Evolutionary conservation across 805 yeast species (phyloP), one percentile per base, ranked within the genome.

Genomic region (Priceomyces haplophilus): DNA sequence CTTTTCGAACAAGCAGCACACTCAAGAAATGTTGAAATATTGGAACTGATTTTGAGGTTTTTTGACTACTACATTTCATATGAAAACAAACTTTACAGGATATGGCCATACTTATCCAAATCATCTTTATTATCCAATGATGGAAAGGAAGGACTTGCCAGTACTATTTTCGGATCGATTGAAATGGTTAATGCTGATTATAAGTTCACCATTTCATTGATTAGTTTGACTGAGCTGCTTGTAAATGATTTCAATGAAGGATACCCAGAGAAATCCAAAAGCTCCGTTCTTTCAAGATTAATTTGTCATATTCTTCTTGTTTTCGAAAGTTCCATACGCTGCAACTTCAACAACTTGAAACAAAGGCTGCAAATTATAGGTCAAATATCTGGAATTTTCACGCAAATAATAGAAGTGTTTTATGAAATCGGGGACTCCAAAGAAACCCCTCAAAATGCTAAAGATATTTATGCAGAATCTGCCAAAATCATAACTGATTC

Each of bases 71-170:
- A 23, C 15, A 19, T 32, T 12, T 18, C 35, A 16, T 16, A 25
- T 6, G 29, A 20, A 15, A 62, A 72, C 1, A 67, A 74, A 13
- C 79, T 95, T 0, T 73, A 76, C 45, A 70, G 88, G 43, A 84
- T 89, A 3, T 90, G 97, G 96, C 76, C 88, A 0, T 83, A 83
- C 54, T 61, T 91, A 11, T 75, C 79, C 17, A 79, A 80, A 39
- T 83, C 95, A 0, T 75, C 79, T 15, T 64, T 89, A 21, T 65
- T 88, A 1, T 82, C 83, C 11, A 72, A 73, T 38, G 72, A 76
- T 43, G 73, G 72, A 2, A 79, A 78, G 48, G 87, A 85, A 34
- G 90, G 93, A 0, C 62, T 79, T 37, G 79, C 82, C 1, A 61
- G 78, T 1, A 72, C 75, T 0, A 72, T 87, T 1, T 67, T 88